A percentile compares a stretch with the other conserved stretches of the same genome.
phyloP scores from a whole-genome alignment of 2,329 filamentous ascomycete genomes.

The Botrytis porri region DNA sequence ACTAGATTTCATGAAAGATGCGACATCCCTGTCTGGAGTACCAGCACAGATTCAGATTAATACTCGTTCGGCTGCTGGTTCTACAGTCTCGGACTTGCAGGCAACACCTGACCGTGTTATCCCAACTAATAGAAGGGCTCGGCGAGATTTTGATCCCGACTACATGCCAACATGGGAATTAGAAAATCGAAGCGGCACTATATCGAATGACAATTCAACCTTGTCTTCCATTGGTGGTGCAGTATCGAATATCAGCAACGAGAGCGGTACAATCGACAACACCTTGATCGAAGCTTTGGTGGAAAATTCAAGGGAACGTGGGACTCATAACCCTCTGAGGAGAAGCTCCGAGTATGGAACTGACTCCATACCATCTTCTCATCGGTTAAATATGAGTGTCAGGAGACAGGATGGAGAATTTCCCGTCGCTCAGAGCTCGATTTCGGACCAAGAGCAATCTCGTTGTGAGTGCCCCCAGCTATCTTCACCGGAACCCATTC shows the following conservation, averaged over 20 bases:
- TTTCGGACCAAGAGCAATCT: neutral
- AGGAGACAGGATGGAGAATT: neutral
- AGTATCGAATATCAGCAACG: neutral
- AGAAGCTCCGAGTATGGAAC: neutral
- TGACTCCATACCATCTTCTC: no score
- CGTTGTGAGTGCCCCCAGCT: neutral
- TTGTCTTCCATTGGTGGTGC: neutral
- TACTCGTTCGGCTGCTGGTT: neutral
- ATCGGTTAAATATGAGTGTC: neutral
- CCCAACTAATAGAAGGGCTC: neutral
- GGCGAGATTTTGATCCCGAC: neutral
- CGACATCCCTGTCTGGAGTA: neutral
- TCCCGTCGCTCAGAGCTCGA: neutral
- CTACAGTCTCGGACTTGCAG: neutral
- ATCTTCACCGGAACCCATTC: neutral
- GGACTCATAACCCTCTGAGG: no score
- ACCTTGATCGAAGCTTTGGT: neutral
- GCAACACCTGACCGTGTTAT: neutral
- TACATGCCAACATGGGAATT: neutral
- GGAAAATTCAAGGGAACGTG: neutral
- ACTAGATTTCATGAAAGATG: neutral
- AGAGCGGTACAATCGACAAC: no score
- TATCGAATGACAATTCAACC: neutral
- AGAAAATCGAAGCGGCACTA: neutral
- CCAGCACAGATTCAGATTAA: no score